Evolutionary conservation across 768 basidiomycete species (phyloP).

Genomic region (Cantharellus cinnabarinus): DNA sequence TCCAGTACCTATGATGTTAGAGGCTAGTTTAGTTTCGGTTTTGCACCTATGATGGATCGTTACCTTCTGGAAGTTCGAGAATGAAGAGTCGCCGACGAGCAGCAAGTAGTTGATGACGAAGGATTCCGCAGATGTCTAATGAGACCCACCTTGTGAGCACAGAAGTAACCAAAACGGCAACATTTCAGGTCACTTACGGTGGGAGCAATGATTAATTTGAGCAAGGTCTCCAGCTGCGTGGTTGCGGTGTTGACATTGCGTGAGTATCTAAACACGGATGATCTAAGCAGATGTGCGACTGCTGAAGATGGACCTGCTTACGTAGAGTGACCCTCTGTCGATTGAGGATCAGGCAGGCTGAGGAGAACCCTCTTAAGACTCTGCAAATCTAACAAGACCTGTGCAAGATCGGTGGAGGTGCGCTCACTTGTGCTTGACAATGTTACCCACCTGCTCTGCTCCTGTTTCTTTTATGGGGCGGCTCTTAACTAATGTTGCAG

Average conservation of each 20-base stretch:
- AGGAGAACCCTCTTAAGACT: conserved; percentile 62
- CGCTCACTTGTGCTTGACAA: neutral
- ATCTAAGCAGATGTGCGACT: neutral
- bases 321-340: conserved; percentile 10
- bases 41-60: conserved; percentile 1
- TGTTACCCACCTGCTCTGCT: conserved; percentile 61
- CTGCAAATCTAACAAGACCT: conserved; percentile 84
- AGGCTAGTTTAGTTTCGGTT: neutral
- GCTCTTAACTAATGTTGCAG: conserved; percentile 72
- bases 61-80: conserved; percentile 97
- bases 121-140: conserved; percentile 72
- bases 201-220: conserved; percentile 90
- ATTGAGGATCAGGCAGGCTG: conserved; percentile 48
- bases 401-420: neutral
- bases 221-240: conserved; percentile 65
- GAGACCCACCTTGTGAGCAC: neutral
- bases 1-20: conserved; percentile 55
- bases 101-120: conserved; percentile 93
- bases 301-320: neutral
- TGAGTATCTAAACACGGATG: conserved; percentile 39
- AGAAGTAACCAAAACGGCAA: neutral
- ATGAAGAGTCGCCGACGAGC: conserved; percentile 83
- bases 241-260: conserved; percentile 66
- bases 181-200: conserved; percentile 32
- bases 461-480: conserved; percentile 82